Conservation (phyloP, 306 rosid species). For the Ammopiptanthus mongolicus region DNA sequence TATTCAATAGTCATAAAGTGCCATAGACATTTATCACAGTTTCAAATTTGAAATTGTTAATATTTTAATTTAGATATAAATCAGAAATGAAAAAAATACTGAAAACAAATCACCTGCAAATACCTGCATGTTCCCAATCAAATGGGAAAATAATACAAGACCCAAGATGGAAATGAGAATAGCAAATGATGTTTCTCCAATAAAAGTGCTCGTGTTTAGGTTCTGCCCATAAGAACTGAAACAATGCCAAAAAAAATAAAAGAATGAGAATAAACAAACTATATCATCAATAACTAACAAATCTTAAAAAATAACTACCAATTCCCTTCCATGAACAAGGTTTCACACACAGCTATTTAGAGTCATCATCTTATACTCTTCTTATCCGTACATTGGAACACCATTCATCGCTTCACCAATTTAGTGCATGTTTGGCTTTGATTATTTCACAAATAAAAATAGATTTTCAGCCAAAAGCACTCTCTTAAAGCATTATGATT, state of each 20-base stretch:
- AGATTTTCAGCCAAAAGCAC: background rate
- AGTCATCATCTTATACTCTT: background rate
- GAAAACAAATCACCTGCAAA: constrained; percentile 3
- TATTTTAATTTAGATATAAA: background rate
- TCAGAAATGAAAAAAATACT: background rate
- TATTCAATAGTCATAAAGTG: background rate
- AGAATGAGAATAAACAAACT: constrained; percentile 3
- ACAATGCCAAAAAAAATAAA: constrained; percentile 26
- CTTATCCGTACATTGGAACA: background rate
- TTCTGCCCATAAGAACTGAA: constrained; percentile 96
- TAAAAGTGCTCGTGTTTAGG: constrained; percentile 72
- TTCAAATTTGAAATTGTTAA: constrained; percentile 4
- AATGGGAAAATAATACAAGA: constrained; percentile 89
- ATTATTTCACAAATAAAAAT: background rate
- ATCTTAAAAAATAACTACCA: constrained; percentile 4
- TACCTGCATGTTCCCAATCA: constrained; percentile 99
- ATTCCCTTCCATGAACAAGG: background rate
- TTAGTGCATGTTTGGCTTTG: background rate
- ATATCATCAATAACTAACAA: background rate
- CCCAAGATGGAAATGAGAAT: constrained; percentile 93
- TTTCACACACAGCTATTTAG: background rate
- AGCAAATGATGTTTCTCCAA: constrained; percentile 92
- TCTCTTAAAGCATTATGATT: background rate
- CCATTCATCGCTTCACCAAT: background rate
- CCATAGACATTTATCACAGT: background rate